These are phyloP conservation scores for Polyporus tsugae DNA, from an alignment of 1,284 basidiomycete genomes.

Conservation along the genomic window DNA sequence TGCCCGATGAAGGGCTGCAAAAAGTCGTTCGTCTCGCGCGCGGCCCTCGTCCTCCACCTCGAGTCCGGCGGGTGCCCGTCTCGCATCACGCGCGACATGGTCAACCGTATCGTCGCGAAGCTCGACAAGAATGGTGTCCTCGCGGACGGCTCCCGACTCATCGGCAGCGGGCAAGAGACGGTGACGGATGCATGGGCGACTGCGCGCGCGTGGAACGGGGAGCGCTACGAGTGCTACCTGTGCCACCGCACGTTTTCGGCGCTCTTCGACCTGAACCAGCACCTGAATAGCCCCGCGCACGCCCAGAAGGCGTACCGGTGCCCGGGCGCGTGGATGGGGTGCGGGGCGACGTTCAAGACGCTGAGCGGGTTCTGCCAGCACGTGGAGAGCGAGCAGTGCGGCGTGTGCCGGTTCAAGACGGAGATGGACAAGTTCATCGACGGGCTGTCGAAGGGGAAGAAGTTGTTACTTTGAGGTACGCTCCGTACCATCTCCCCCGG, in stretches of 20 bases:
- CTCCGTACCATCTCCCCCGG: background rate
- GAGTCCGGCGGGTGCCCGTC: conserved; percentile 44
- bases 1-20: conserved; percentile 41
- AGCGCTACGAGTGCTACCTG: conserved; percentile 49
- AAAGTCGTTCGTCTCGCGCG: conserved; percentile 40
- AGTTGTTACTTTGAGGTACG: background rate
- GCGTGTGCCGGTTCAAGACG: conserved; percentile 36
- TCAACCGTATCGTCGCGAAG: conserved; percentile 39
- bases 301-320: conserved; percentile 35
- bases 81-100: conserved; percentile 39
- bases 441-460: conserved; percentile 11
- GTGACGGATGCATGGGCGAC: conserved; percentile 39
- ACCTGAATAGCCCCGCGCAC: conserved; percentile 39
- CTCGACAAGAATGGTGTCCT: conserved; percentile 41
- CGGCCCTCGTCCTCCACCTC: conserved; percentile 44
- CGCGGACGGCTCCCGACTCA: conserved; percentile 42
- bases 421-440: conserved; percentile 35
- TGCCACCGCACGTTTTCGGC: conserved; percentile 32
- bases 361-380: conserved; percentile 44
- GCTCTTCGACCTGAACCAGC: conserved; percentile 33
- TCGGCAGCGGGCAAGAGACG: conserved; percentile 23
- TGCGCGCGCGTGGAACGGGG: conserved; percentile 46
- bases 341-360: conserved; percentile 38
- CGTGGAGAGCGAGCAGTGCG: conserved; percentile 43
- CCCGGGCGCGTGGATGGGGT: conserved; percentile 33